Base-by-base conservation (phyloP, 1,139 yeast species). In the Kazachstania sp. region DNA sequence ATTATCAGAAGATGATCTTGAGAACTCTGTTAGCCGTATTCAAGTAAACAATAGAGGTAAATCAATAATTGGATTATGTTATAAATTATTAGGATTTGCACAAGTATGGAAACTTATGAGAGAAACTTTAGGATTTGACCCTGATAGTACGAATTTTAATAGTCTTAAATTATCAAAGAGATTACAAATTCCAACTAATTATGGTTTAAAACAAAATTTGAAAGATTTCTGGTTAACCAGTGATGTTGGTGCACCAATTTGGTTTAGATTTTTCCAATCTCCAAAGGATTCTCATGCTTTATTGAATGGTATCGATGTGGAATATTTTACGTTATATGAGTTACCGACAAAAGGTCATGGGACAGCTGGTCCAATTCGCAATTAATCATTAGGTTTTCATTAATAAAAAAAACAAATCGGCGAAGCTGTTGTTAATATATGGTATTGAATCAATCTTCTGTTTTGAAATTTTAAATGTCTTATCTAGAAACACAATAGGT, bases 221-320 rank as follows among this genome's bases (percentile, higher is more conserved):
- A 60, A 71, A 26, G 90, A 83, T 60, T 83, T 83, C 56, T 79
- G 86, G 79, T 73, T 82, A 38, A 68, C 81, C 29, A 79, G 82
- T 41, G 71, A 71, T 46, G 52, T 41, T 42, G 49, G 78, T 44
- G 58, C 66, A 38, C 64, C 71, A 51, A 57, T 66, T 37, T 64
- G 75, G 68, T 71, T 78, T 64, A 72, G 75, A 51, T 54, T 83
- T 4, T 68, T 79, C 51, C 71, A 70, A 48, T 66, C 80, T 45
- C 85, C 87, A 0, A 69, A 73, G 8, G 71, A 71, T 40, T 85
- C 84, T 4, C 86, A 80, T 50, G 81, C 80, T 44, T 75, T 77
- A 50, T 67, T 82, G 55, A 78, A 79, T 52, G 86, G 86, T 0
- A 54, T 67, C 37, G 66, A 74, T 26, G 83, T 82, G 12, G 84